These are phyloP conservation scores for Triangularia verruculosa DNA, from an alignment of 2,329 filamentous ascomycete genomes.

Conservation along the genomic window DNA sequence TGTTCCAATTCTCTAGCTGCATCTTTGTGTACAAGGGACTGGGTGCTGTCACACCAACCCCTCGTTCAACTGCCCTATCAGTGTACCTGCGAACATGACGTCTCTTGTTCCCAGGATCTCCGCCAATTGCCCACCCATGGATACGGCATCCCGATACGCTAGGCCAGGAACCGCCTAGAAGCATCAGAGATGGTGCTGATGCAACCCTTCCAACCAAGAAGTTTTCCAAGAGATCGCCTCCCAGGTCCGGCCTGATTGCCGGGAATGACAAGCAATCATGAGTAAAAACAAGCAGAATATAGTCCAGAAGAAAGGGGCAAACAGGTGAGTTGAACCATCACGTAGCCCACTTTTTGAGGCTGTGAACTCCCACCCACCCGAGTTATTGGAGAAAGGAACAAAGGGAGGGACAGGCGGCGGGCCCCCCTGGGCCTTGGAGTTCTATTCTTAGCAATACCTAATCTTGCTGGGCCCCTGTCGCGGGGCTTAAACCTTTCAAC, in stretches of 20 bases:
- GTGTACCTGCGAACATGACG: background rate
- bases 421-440: conserved; percentile 4
- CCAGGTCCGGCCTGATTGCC: background rate
- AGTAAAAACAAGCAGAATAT: background rate
- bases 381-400: conserved; percentile 1
- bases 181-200: conserved; percentile 2
- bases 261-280: background rate
- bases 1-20: conserved; percentile 37
- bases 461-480: background rate
- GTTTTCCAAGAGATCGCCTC: background rate
- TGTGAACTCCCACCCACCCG: conserved; percentile 13
- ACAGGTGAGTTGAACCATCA: background rate
- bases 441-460: conserved; percentile 21
- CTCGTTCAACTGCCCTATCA: background rate
- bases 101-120: conserved; percentile 1
- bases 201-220: conserved; percentile 3
- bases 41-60: conserved; percentile 38
- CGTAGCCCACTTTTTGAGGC: conserved; percentile 22
- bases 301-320: background rate
- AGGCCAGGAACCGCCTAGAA: conserved; percentile 1
- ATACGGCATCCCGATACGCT: background rate
- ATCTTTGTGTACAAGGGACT: conserved; percentile 33
- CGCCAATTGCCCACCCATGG: background rate
- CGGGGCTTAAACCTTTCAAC: conserved; percentile 1
- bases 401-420: background rate